Percentiles rank a stretch among this genome's conserved stretches.
These are phyloP conservation scores for Populus simonii DNA, from an alignment of 345 rosid species.

Conservation along the genomic window DNA sequence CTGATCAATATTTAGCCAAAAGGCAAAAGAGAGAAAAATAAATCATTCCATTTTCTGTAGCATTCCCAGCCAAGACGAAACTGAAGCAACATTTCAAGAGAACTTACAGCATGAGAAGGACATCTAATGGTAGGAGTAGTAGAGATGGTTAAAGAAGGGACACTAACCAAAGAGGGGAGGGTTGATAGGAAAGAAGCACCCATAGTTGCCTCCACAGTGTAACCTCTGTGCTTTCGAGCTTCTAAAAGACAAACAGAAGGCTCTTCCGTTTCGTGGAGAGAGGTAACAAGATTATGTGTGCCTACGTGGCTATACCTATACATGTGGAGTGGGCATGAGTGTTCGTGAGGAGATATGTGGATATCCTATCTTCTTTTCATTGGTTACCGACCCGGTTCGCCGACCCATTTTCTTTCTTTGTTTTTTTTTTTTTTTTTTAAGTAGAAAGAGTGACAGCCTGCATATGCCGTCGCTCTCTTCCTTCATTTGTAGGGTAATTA, in stretches of 20 bases:
- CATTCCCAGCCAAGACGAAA: not conserved
- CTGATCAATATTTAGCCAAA: slow-evolving; percentile 29
- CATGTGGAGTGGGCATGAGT: slow-evolving; percentile 2
- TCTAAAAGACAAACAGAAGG: not conserved
- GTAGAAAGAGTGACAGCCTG: no score
- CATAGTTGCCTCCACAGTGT: slow-evolving; percentile 10
- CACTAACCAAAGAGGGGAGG: slow-evolving; percentile 38
- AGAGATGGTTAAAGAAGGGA: slow-evolving; percentile 19
- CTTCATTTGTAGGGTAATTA: no score
- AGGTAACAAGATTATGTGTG: not conserved
- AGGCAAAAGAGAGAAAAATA: not conserved
- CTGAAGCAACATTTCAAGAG: not conserved
- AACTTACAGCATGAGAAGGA: slow-evolving; percentile 33
- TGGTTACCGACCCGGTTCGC: no score
- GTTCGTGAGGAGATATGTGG: not conserved
- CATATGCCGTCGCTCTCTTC: no score
- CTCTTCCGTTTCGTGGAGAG: not conserved
- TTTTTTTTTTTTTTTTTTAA: no score
- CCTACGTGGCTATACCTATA: slow-evolving; percentile 2
- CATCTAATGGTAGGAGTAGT: slow-evolving; percentile 18
- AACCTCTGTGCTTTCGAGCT: not conserved
- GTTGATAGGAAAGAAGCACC: slow-evolving; percentile 61
- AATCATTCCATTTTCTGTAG: not conserved
- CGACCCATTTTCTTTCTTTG: no score
- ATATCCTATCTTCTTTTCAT: no score